Evolutionary conservation across 2,329 filamentous ascomycete species (phyloP), one percentile per base, ranked within the genome.

Genomic region (Claviceps purpurea): DNA sequence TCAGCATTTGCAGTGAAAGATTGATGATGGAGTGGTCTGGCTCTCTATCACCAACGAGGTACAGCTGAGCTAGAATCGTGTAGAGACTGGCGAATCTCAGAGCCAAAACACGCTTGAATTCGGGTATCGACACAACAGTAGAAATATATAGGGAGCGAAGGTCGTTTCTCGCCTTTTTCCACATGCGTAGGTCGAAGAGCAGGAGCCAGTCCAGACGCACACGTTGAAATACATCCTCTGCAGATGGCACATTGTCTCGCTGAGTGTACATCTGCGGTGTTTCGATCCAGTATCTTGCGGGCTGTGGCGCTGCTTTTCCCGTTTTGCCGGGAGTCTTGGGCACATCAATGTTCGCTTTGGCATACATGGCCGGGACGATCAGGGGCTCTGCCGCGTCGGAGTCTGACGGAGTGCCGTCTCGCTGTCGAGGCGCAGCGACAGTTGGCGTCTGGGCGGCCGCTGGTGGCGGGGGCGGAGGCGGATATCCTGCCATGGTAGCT

Each of bases 1-100:
- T 98, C 56, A 98, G 74, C 81, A 98, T 94, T 64, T 98, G 93
- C 34, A 97, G 73, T 4, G 91, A 97, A 40, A 98, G 79, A 64
- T 96, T 96, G 73, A 98, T 95, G 63, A 98, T 97, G 11, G 91
- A 97, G 67, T 97, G 91, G 62, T 98, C 93, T 2, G 93, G 93
- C 65, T 98, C 93, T 57, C 93, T 79, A 64, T 98, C 93, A 14
- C 91, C 91, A 57, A 98, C 93, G 34, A 98, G 78, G 65, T 97
- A 98, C 3, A 98, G 74, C 65, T 98, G 91, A 5, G 93, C 90
- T 47, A 98, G 72, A 2, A 87, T 87, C 1, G 93, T 97, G 68
- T 98, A 98, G 3, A 98, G 75, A 1, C 89, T 91, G 50, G 94
- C 89, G 65, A 98, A 94, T n/a, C 93, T 82, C 44, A 98, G 73